Base-by-base conservation (phyloP, 768 basidiomycete species). In the Leccinellum rugosiceps region DNA sequence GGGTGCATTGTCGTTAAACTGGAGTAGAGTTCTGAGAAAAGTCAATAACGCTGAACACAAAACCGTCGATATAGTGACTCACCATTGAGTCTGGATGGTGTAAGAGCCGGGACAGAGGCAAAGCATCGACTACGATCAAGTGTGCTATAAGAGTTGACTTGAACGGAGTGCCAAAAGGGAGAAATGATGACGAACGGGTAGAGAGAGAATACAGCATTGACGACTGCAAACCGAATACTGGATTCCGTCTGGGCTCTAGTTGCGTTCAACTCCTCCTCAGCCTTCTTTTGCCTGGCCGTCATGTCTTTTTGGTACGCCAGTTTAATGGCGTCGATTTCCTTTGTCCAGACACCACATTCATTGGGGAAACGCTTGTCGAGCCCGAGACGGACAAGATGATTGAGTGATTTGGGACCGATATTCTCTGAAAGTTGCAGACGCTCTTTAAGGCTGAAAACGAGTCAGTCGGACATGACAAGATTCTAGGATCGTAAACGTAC, bases 291-390 rank as follows among this genome's bases (percentile, higher is more conserved):
- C n/a, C 52, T 58, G 50, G 52, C 43, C 11, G 38, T 47, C 30
- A 50, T 19, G 7, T 53, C 52, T 10, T 59, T 58, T 26, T 7
- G 38, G 15, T 0, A 23, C 0, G 53, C 35, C 5, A 2, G 30
- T 38, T 17, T 56, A 11, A 70, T 58, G 14, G 54, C 15, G 3
- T 25, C 49, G 3, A 71, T 45, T n/a, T 62, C 53, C 38, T 57
- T 59, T 25, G 41, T 25, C 72, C 72, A 76, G 3, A 65, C 59
- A 6, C 45, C 30, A 35, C 68, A 66, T 9, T 62, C 62, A 0
- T 54, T 51, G 13, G 68, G 65, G 31, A 64, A 75, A 49, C 75
- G 71, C 21, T 63, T 64, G n/a, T 28, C 25, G 9, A 77, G 68
- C 0, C 74, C 77, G 21, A 67, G 35, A 13, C 64, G 61, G 15